A percentile compares a stretch with the other conserved stretches of the same genome.
phyloP scores from a whole-genome alignment of 2,329 filamentous ascomycete genomes.

The Ceratocystiopsis brevicomis region DNA sequence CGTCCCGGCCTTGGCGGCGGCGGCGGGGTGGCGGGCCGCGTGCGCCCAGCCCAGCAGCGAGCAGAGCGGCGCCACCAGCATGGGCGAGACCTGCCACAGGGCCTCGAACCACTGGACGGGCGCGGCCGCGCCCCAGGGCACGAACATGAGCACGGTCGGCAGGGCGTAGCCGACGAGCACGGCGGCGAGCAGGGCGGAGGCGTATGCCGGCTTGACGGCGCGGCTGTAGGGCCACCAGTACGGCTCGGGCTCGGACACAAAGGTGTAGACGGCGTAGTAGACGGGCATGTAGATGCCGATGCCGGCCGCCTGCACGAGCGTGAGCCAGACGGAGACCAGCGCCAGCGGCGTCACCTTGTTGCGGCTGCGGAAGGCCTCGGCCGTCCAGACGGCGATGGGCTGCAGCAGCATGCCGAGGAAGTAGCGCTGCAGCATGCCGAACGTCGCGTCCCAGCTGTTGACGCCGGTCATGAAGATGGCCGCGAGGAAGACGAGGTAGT shows the following conservation, averaged over 20 bases:
- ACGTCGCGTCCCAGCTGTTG: slow-evolving; percentile 1
- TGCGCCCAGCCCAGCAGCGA: slow-evolving; percentile 1
- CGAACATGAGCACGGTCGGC: slow-evolving; percentile 7
- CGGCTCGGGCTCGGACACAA: slow-evolving; percentile 2
- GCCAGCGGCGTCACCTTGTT: slow-evolving; percentile 5
- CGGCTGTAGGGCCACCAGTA: slow-evolving; percentile 5
- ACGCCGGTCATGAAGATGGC: slow-evolving; percentile 3
- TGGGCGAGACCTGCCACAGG: slow-evolving; percentile 7
- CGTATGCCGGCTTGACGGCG: slow-evolving; percentile 1
- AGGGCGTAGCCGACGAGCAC: slow-evolving; percentile 5
- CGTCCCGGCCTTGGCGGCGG: slow-evolving; percentile 1
- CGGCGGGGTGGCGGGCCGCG: not conserved
- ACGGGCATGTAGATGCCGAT: slow-evolving; percentile 6
- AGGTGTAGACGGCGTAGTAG: slow-evolving; percentile 3
- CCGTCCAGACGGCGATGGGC: slow-evolving; percentile 5
- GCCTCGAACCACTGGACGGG: slow-evolving; percentile 4
- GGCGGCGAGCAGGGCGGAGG: slow-evolving; percentile 3
- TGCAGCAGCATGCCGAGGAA: slow-evolving; percentile 4
- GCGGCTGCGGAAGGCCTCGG: slow-evolving; percentile 6
- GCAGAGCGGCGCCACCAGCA: slow-evolving; percentile 3
- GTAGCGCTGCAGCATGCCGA: slow-evolving; percentile 3
- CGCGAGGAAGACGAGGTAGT: slow-evolving; percentile 2
- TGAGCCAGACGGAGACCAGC: slow-evolving; percentile 1
- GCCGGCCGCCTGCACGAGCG: slow-evolving; percentile 3
- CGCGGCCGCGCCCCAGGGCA: slow-evolving; percentile 1